Conservation (phyloP, 1,284 basidiomycete species). For the Ganoderma sp. region DNA sequence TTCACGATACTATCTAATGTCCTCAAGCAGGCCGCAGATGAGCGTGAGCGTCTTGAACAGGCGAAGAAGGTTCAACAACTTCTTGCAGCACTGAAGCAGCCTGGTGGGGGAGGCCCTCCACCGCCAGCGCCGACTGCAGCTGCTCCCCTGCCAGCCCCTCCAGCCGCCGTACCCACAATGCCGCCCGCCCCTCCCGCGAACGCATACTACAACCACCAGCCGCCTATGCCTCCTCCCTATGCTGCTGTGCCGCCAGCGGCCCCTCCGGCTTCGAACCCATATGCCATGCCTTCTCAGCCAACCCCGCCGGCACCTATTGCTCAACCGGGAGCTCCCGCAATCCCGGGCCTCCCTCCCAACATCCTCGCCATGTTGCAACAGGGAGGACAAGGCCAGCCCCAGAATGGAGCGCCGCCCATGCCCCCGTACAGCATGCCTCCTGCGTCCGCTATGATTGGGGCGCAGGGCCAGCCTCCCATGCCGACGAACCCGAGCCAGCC, state of each 20-base stretch:
- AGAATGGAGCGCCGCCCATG: constrained; percentile 28
- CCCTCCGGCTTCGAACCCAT: constrained; percentile 24
- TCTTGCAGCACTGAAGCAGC: constrained; percentile 78
- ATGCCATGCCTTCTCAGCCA: constrained; percentile 28
- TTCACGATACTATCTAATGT: neutral
- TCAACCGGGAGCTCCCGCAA: constrained; percentile 17
- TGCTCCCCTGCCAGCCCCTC: constrained; percentile 42
- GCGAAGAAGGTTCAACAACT: constrained; percentile 83
- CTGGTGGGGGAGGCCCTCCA: constrained; percentile 43
- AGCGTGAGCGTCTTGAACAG: constrained; percentile 80
- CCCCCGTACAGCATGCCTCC: constrained; percentile 40
- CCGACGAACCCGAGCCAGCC: constrained; percentile 30
- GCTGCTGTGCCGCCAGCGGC: constrained; percentile 20
- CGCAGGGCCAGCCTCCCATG: constrained; percentile 32
- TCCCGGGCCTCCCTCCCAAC: constrained; percentile 36
- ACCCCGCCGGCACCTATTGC: constrained; percentile 23
- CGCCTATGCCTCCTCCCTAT: constrained; percentile 29
- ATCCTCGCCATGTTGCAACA: constrained; percentile 41
- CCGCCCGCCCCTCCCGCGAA: constrained; percentile 30
- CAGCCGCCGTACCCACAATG: constrained; percentile 40
- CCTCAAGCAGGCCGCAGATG: constrained; percentile 52
- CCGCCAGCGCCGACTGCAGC: constrained; percentile 38
- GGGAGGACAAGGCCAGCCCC: constrained; percentile 29
- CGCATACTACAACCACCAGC: constrained; percentile 32
- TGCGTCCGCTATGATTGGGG: constrained; percentile 30